phyloP scores from a whole-genome alignment of 2,329 filamentous ascomycete genomes.

The Metarhizium guizhouense region DNA sequence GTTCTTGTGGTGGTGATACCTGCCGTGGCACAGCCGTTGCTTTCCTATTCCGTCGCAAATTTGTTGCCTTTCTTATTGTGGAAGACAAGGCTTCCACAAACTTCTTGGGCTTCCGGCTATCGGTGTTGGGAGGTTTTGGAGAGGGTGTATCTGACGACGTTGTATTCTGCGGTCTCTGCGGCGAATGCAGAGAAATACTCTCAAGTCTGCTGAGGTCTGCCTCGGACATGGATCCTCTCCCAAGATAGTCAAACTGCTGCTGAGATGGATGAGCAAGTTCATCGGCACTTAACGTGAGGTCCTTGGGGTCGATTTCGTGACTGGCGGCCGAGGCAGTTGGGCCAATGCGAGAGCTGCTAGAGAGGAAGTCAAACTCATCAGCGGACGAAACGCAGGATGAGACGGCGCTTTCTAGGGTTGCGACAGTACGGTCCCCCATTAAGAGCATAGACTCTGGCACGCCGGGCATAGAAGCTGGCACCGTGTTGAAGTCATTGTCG shows the following conservation, averaged over 20 bases:
- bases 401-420: conserved; percentile 18
- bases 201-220: conserved; percentile 37
- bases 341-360: conserved; percentile 22
- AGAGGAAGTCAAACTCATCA: conserved; percentile 28
- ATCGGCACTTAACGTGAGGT: conserved; percentile 14
- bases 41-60: conserved; percentile 23
- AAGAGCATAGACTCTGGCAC: conserved; percentile 19
- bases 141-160: conserved; percentile 21
- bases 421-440: conserved; percentile 11
- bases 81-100: conserved; percentile 33
- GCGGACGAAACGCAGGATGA: conserved; percentile 26
- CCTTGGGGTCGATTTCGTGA: conserved; percentile 22
- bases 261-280: conserved; percentile 2
- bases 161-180: conserved; percentile 17
- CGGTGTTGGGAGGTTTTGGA: conserved; percentile 22
- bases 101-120: conserved; percentile 25
- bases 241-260: conserved; percentile 15
- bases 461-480: conserved; percentile 14
- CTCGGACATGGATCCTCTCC: conserved; percentile 35
- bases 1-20: conserved; percentile 23
- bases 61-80: conserved; percentile 30
- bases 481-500: conserved; percentile 11
- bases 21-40: conserved; percentile 11
- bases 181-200: conserved; percentile 36
- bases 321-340: conserved; percentile 14